Evolutionary conservation across 2,329 filamentous ascomycete species (phyloP), one percentile per base, ranked within the genome.

Genomic region (Ascochyta pisi): DNA sequence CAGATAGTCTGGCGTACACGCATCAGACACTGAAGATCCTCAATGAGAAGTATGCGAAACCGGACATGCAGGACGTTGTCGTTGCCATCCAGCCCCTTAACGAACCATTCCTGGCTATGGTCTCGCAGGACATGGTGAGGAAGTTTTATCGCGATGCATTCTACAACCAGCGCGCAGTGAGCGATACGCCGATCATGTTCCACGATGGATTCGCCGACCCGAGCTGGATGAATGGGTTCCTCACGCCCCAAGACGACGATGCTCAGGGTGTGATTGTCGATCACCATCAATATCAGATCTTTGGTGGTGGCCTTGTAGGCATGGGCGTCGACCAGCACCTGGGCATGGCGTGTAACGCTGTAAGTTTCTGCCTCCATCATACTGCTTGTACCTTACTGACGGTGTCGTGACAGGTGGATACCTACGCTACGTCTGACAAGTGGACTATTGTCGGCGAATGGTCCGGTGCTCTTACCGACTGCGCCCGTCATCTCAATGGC

Each of bases 221-320:
- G 1, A 77, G 71, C 26, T 81, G 77, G 40, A 88, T 85, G 80
- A 89, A 89, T 65, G 82, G 81, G 4, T 85, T 85, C 69, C 77
- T 88, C 63, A 82, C 78, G 5, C 75, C 77, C 1, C 75, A 75
- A 0, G 80, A 83, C 64, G 75, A 81, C 61, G 75, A 78, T 53
- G 75, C 80, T 1, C 76, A 81, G 43, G 79, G 82, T 42, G 82
- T 88, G 29, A 81, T 86, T 51, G 75, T 90, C 60, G 88, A 90
- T 67, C 86, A 87, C 51, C 88, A 90, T 65, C 85, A 89, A 70
- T 90, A 89, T 70, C 83, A 89, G 67, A 80, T 86, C 54, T 89
- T 89, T 71, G 81, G 78, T 47, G 70, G 80, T 9, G 77, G 75
- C 1, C 72, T 83, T 15, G 74, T 86, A 16, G 76, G 77, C 27